phyloP scores from a whole-genome alignment of 2,329 filamentous ascomycete genomes.

The Apiospora saccharicola region DNA sequence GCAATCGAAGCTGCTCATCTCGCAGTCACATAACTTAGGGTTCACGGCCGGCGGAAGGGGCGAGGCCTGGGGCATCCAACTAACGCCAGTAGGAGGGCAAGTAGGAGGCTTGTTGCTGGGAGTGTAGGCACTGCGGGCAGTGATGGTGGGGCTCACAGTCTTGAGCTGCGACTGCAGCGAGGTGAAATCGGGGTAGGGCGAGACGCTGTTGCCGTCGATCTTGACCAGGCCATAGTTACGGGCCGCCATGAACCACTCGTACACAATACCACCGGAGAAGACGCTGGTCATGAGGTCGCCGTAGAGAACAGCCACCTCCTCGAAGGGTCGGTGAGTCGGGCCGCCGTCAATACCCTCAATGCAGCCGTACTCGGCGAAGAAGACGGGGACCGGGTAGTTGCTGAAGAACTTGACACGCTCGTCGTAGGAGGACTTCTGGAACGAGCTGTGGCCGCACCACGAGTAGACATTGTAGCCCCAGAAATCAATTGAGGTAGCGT shows the following conservation, averaged over 20 bases:
- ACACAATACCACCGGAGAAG: constrained; percentile 96
- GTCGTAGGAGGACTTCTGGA: constrained; percentile 79
- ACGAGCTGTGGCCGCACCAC: constrained; percentile 91
- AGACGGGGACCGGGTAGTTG: constrained; percentile 90
- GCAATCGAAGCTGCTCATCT: constrained; percentile 78
- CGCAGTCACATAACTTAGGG: constrained; percentile 81
- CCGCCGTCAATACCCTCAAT: constrained; percentile 66
- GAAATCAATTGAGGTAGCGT: constrained; percentile 77
- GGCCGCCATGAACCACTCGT: constrained; percentile 94
- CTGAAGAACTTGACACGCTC: constrained; percentile 85
- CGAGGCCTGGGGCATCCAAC: constrained; percentile 73
- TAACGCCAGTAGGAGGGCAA: constrained; percentile 72
- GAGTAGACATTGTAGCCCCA: constrained; percentile 99
- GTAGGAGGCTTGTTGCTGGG: constrained; percentile 73
- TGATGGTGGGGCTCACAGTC: constrained; percentile 70
- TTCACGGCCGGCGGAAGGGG: constrained; percentile 85
- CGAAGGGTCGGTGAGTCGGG: constrained; percentile 75
- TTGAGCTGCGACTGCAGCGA: constrained; percentile 75
- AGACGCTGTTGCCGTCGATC: constrained; percentile 64
- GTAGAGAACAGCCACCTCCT: constrained; percentile 85
- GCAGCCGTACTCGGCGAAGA: constrained; percentile 99
- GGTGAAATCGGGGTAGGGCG: constrained; percentile 77
- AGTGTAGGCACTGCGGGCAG: constrained; percentile 72
- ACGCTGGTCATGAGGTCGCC: constrained; percentile 77
- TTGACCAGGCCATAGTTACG: constrained; percentile 88